Percentiles rank a stretch among this genome's conserved stretches.
phyloP scores from a whole-genome alignment of 352 stramenopile genomes.

The Phytophthora pini region DNA sequence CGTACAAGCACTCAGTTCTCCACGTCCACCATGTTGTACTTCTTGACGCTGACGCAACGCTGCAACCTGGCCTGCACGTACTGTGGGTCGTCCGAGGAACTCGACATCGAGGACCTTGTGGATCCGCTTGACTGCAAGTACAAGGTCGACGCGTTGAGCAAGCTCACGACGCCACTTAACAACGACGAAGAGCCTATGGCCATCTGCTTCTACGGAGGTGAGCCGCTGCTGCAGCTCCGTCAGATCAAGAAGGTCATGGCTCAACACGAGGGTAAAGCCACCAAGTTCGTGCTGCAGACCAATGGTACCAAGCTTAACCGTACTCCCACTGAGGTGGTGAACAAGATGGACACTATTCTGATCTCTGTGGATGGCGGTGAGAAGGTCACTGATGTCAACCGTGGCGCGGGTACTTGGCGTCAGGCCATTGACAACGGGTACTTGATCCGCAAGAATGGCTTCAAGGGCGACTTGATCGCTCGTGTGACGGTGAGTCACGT shows the following conservation, averaged over 20 bases:
- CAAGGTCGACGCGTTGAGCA: constrained; percentile 26
- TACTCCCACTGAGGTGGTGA: constrained; percentile 33
- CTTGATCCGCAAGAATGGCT: constrained; percentile 42
- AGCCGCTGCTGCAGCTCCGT: constrained; percentile 40
- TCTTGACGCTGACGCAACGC: constrained; percentile 35
- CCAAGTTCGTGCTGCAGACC: constrained; percentile 36
- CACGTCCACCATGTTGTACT: constrained; percentile 23
- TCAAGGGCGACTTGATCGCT: constrained; percentile 42
- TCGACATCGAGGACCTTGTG: constrained; percentile 39
- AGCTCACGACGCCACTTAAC: constrained; percentile 25
- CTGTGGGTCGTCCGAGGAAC: constrained; percentile 44
- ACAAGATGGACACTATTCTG: constrained; percentile 44
- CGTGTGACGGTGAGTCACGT: constrained; percentile 46
- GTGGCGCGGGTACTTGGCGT: constrained; percentile 40
- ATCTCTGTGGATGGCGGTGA: constrained; percentile 46
- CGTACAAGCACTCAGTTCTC: background rate
- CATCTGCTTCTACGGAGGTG: constrained; percentile 51
- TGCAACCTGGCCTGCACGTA: constrained; percentile 50
- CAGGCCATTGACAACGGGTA: constrained; percentile 47
- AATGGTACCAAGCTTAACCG: constrained; percentile 49
- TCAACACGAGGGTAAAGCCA: constrained; percentile 33
- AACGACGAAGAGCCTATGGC: constrained; percentile 33
- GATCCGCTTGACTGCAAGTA: constrained; percentile 32
- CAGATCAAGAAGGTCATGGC: constrained; percentile 49
- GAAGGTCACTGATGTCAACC: constrained; percentile 38